Base-by-base conservation (phyloP, 257 asterid species). In the Nicotiana tabacum region DNA sequence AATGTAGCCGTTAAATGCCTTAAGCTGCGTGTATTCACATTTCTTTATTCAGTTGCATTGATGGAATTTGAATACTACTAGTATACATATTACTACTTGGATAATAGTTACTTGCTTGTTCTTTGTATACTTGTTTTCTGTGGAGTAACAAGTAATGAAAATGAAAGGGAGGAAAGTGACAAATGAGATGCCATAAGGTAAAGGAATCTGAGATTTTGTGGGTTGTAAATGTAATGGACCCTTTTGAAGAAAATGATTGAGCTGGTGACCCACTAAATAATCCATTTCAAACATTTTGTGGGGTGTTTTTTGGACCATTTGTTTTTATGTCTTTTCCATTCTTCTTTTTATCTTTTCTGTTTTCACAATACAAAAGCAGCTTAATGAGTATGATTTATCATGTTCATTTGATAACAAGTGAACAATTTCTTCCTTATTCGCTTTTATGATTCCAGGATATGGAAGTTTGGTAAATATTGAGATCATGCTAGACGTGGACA, bases 1-100 rank as follows among this genome's bases (percentile, higher is more conserved):
- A 89, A 89, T 78, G 82, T 85, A 83, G 89, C 90, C 85, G 90
- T 89, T 89, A 78, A 82, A 74, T 24, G 30, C 62, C 27, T 46
- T 46, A 43, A 46, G 12, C 6, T 46, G 32, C 48, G 83, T 15
- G 83, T 4, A 79, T 32, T 33, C 78, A 27, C n/a, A 17, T 9
- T 6, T 32, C 53, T 46, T n/a, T 13, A 33, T 74, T 30, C 43
- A 13, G 43, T 74, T 27, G 80, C 21, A 74, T 27, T 27, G 48
- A 74, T 27, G 80, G 29, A 74, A 15, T 48, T 74, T 48, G 80
- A 74, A 51, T 74, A 27, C 62, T 27, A 48, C 62, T 24, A 29
- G 30, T 29, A 29, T 29, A 29, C 30, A 21, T 21, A 21, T 21
- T 21, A 21, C 21, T 21, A 21, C 21, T 21, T 29, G 2, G 30